Conservation (phyloP, 305 asterid genomes). For the Ilex paraguariensis region DNA sequence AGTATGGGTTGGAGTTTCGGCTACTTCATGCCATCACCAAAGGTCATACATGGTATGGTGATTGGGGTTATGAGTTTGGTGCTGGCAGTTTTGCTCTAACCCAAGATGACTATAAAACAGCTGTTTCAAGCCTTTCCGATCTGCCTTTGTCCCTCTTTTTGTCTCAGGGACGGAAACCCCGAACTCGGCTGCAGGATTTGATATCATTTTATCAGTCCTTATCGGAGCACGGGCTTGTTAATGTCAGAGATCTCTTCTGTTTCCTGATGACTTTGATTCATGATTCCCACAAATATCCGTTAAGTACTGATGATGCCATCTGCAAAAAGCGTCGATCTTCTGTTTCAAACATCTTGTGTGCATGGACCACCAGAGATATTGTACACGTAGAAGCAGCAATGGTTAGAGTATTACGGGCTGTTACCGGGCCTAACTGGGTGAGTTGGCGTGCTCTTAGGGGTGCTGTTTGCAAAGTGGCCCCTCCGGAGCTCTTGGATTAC, state of each 20-base stretch:
- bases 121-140: slow-evolving; percentile 54
- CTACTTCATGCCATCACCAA: slow-evolving; percentile 70
- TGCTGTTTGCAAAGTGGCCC: slow-evolving; percentile 77
- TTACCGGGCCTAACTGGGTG: slow-evolving; percentile 87
- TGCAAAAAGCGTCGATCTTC: slow-evolving; percentile 47
- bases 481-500: slow-evolving; percentile 85
- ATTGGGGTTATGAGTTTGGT: slow-evolving; percentile 93
- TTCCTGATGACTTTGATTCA: slow-evolving; percentile 60
- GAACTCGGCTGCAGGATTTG: slow-evolving; percentile 71
- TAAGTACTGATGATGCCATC: slow-evolving; percentile 28
- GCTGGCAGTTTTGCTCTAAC: slow-evolving; percentile 79
- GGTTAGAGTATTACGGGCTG: slow-evolving; percentile 83
- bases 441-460: slow-evolving; percentile 92
- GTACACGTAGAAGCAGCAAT: slow-evolving; percentile 81
- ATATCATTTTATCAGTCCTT: slow-evolving; percentile 77
- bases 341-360: slow-evolving; percentile 53
- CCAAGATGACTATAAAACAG: slow-evolving; percentile 47
- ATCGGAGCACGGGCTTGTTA: slow-evolving; percentile 71
- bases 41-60: slow-evolving; percentile 94
- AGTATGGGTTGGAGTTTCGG: slow-evolving; percentile 78
- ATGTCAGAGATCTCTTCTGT: slow-evolving; percentile 62
- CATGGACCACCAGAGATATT: slow-evolving; percentile 63
- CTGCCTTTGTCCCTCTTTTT: slow-evolving; percentile 56
- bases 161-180: slow-evolving; percentile 78
- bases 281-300: slow-evolving; percentile 32